Evolutionary conservation across 352 stramenopile genomes (phyloP).

Genomic region (Aphanomyces stellatus): DNA sequence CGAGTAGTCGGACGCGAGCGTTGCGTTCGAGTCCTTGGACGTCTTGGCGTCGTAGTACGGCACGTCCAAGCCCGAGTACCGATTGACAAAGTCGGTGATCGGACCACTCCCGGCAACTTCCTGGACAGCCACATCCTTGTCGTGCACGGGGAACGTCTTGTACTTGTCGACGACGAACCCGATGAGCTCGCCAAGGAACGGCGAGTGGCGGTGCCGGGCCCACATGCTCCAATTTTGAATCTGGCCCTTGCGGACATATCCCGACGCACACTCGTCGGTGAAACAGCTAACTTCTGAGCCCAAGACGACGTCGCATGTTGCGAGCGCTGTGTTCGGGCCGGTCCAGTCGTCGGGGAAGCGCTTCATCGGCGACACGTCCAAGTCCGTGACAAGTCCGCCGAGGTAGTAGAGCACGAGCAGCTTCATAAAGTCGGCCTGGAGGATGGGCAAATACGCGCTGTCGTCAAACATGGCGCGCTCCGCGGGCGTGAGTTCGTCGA

Average conservation of each 20-base stretch:
- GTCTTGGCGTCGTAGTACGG: background rate
- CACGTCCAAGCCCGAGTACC: background rate
- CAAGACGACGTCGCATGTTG: background rate
- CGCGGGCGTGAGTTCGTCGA: background rate
- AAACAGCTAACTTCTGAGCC: background rate
- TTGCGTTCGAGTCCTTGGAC: background rate
- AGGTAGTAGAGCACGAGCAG: background rate
- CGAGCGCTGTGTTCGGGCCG: background rate
- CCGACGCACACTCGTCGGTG: background rate
- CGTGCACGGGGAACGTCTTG: background rate
- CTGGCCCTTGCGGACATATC: background rate
- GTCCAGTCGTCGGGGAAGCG: background rate
- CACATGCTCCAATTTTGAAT: background rate
- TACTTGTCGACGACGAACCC: background rate
- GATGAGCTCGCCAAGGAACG: background rate
- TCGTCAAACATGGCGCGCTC: background rate
- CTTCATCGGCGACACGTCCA: background rate
- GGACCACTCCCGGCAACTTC: background rate
- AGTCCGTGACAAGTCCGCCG: background rate
- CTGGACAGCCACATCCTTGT: background rate
- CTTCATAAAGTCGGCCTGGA: background rate
- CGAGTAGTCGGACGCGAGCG: background rate
- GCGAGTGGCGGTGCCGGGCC: background rate
- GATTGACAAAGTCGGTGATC: background rate
- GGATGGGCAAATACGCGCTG: background rate